phyloP scores from a whole-genome alignment of 2,329 filamentous ascomycete genomes.

The Graphium sp. region DNA sequence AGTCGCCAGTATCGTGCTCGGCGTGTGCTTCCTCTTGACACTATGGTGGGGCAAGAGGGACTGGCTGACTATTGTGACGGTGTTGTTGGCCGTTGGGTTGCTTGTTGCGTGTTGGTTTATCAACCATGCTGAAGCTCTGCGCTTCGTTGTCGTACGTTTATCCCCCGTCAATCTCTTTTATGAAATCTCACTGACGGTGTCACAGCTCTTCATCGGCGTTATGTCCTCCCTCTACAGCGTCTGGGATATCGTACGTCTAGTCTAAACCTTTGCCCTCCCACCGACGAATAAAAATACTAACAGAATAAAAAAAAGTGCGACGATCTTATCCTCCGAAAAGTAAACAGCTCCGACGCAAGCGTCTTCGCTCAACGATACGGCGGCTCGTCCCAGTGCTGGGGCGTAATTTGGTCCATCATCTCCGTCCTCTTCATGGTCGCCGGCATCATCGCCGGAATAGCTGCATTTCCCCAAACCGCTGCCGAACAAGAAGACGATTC shows the following conservation, averaged over 20 bases:
- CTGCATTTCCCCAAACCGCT: slow-evolving; percentile 57
- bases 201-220: slow-evolving; percentile 58
- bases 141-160: slow-evolving; percentile 47
- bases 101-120: slow-evolving; percentile 69
- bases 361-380: slow-evolving; percentile 66
- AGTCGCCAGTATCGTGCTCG: slow-evolving; percentile 57
- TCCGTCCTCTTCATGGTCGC: slow-evolving; percentile 54
- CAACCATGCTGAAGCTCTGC: slow-evolving; percentile 52
- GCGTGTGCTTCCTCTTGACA: slow-evolving; percentile 59
- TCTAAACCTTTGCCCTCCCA: slow-evolving; percentile 1
- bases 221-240: slow-evolving; percentile 70
- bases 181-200: background rate
- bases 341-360: slow-evolving; percentile 64
- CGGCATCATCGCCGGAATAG: slow-evolving; percentile 60
- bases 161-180: background rate
- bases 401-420: slow-evolving; percentile 60
- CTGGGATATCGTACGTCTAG: slow-evolving; percentile 48
- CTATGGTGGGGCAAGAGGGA: slow-evolving; percentile 69
- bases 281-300: background rate
- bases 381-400: slow-evolving; percentile 68
- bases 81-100: slow-evolving; percentile 53
- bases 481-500: slow-evolving; percentile 53
- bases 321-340: slow-evolving; percentile 63
- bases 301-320: slow-evolving; percentile 44
- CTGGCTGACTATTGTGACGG: slow-evolving; percentile 59